Percentiles rank a stretch among this genome's conserved stretches.
These are phyloP conservation scores for Leccinum truebloodii DNA, from an alignment of 768 basidiomycete genomes.

Conservation along the genomic window DNA sequence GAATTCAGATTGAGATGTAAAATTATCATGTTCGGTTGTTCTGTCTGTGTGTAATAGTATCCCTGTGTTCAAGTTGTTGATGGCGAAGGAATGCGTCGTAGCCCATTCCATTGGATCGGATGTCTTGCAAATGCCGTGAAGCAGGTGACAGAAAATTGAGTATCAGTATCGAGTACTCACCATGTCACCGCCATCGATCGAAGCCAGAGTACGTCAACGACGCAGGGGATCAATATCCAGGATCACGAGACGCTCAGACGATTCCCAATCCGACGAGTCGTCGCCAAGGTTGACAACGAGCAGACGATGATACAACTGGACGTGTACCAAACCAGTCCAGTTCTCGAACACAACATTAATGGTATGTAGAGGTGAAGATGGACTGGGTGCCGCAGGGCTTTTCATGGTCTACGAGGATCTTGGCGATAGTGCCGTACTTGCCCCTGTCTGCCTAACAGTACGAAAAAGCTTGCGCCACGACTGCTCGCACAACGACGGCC, in stretches of 20 bases:
- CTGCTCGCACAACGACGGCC: constrained; percentile 10
- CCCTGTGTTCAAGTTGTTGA: neutral
- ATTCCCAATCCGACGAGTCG: constrained; percentile 3
- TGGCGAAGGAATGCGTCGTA: constrained; percentile 8
- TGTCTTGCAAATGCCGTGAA: neutral
- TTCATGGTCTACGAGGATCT: constrained; percentile 2
- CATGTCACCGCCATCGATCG: neutral
- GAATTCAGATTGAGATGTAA: neutral
- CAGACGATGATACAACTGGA: constrained; percentile 10
- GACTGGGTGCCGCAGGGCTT: neutral
- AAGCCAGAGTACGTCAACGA: constrained; percentile 2
- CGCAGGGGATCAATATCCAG: constrained; percentile 7
- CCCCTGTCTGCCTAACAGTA: constrained; percentile 11
- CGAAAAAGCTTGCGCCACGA: neutral
- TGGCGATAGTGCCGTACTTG: constrained; percentile 4
- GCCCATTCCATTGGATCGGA: neutral
- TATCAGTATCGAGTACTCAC: neutral
- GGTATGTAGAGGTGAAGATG: constrained; percentile 1
- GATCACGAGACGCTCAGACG: constrained; percentile 2
- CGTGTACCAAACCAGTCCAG: constrained; percentile 3
- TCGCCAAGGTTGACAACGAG: constrained; percentile 12
- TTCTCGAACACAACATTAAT: neutral
- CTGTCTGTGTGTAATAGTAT: neutral
- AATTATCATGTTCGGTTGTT: neutral
- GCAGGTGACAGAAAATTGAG: neutral